Evolutionary conservation across 257 asterid genomes (phyloP), one percentile per base, ranked within the genome.

Genomic region (Nicotiana tabacum): DNA sequence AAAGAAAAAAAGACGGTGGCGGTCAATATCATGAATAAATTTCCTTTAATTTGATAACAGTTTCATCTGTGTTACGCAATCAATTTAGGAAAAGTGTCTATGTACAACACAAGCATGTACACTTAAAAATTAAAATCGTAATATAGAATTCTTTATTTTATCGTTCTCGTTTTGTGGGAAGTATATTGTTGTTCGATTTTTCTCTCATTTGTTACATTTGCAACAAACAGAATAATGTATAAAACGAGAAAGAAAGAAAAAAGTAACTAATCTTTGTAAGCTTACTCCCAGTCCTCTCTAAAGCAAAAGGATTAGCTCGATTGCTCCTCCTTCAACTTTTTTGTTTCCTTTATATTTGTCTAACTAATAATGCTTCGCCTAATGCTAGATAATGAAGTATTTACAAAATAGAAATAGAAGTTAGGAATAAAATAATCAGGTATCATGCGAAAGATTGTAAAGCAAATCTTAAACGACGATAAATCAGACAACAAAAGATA

Each of bases 1-100:
- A 69, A 69, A 39, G 43, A 21, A 32, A 69, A 24, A 21, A 10
- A 39, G 1, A 4, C 29, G 29, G 64, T 76, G 80, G 46, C 16
- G 8, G 80, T 76, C 80, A 27, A 51, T 76, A 76, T 76, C 80
- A 76, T 24, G 80, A 76, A 76, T 76, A 24, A 6, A 24, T 15
- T 24, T 21, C 46, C n/a, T 3, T 46, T 72, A 69, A 12, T 69
- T 37, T 69, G 56, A 43, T 37, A 9, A 43, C 11, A 70, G 2
- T 70, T 70, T 5, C n/a, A 43, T 70, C 39, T 70, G 11, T 24
- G 24, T 15, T 6, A 72, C 21, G 60, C 60, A 43, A 72, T 2
- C 60, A 21, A 72, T 3, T 24, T 24, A 24, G 43, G 39, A 74
- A 48, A 74, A 46, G 43, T 48, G 51, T 43, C 51, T 24, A 2